These are phyloP conservation scores for Penicillium sp. DNA, from an alignment of 2,329 filamentous ascomycete species.

Conservation along the genomic window DNA sequence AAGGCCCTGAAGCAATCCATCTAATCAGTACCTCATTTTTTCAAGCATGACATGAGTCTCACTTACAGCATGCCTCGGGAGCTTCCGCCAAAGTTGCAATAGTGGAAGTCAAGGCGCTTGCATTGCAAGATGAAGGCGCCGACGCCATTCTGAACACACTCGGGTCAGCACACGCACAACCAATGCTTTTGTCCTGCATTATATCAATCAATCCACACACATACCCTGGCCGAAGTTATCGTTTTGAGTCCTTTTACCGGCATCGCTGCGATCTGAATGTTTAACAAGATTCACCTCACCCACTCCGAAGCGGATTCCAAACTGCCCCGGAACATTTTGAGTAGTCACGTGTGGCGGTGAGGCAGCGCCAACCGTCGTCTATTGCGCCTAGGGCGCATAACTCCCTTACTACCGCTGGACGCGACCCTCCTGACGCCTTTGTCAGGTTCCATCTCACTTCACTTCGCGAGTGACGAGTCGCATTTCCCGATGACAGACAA, in stretches of 20 bases:
- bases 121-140: conserved; percentile 97
- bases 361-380: conserved; percentile 7
- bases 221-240: conserved; percentile 61
- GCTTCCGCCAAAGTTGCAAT: conserved; percentile 94
- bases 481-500: conserved; percentile 82
- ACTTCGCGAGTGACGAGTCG: conserved; percentile 23
- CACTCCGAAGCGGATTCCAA: neutral
- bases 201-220: conserved; percentile 21
- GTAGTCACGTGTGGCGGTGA: conserved; percentile 10
- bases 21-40: conserved; percentile 3
- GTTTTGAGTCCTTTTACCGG: conserved; percentile 55
- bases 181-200: neutral
- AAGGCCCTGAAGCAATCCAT: conserved; percentile 64
- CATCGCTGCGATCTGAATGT: conserved; percentile 37
- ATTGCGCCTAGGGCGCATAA: conserved; percentile 13
- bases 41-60: neutral
- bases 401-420: conserved; percentile 23
- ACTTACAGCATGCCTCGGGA: conserved; percentile 91
- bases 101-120: conserved; percentile 93
- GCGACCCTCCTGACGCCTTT: conserved; percentile 24
- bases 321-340: conserved; percentile 29
- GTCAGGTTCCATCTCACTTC: conserved; percentile 18
- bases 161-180: conserved; percentile 2
- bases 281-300: conserved; percentile 14
- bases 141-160: conserved; percentile 76